Evolutionary conservation across 768 basidiomycete genomes (phyloP), one percentile per base, ranked within the genome.

Genomic region (Mycena leptocephala): DNA sequence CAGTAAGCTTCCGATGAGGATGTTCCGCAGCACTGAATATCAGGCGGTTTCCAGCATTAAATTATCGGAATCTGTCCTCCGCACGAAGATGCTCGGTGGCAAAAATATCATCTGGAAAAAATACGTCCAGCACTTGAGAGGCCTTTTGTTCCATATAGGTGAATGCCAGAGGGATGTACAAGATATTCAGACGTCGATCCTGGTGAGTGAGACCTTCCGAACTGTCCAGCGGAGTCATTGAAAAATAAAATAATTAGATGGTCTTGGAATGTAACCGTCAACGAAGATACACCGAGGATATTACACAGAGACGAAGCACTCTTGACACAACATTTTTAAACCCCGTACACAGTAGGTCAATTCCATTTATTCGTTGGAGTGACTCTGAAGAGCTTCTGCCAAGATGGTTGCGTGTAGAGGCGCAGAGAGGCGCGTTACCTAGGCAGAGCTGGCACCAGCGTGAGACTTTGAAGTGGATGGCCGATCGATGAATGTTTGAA

Each of bases 251-350:
- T 20, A 51, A 70, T 22, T 10, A 67, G 71, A 39, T 43, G 53
- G 51, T 41, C 24, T 43, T 72, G 55, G 71, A 72, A 55, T 72
- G 30, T 26, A 48, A 37, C 32, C 71, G 71, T 43, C 71, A 65
- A 39, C 35, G 30, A 24, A 43, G 41, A 65, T 72, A 65, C 32
- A 64, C 37, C 37, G 53, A 64, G 10, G 71, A 72, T 41, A 72
- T 72, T 37, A 41, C 30, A 11, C 71, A 65, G 9, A 41, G 51
- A 48, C 53, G 24, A 14, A 51, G 53, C 11, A 72, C 35, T 20
- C 63, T 72, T 1, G 63, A 72, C 30, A 63, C 61, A 9, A 37
- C 62, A 16, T 72, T 63, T 16, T 20, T 39, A n/a, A 64, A 32
- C 26, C 46, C 63, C n/a, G 30, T 48, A 16, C 28, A 22, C 7